Evolutionary conservation across 148 eudicot species (phyloP).

Genomic region (Cornus florida): DNA sequence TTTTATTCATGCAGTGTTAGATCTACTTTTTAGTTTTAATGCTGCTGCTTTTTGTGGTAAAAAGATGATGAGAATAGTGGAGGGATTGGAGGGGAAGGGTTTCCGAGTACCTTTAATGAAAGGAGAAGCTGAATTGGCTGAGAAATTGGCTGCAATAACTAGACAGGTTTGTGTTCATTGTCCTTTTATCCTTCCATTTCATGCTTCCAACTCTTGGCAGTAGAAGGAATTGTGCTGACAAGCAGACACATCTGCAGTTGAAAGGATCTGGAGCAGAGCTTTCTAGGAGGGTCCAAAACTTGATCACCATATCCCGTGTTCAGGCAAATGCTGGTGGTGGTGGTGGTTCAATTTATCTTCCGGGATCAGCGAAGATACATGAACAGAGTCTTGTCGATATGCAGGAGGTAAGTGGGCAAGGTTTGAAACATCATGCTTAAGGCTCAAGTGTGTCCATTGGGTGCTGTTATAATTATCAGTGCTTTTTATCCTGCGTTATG

Average conservation of each 20-base stretch:
- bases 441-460: background rate
- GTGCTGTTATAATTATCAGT: background rate
- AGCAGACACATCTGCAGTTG: constrained; percentile 48
- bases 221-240: constrained; percentile 28
- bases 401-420: constrained; percentile 78
- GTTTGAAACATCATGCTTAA: background rate
- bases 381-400: constrained; percentile 83
- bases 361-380: constrained; percentile 87
- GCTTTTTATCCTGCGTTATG: background rate
- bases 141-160: constrained; percentile 73
- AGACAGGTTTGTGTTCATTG: constrained; percentile 59
- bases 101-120: constrained; percentile 81
- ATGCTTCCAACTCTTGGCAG: background rate
- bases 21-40: background rate
- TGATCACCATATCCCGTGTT: constrained; percentile 76
- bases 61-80: constrained; percentile 90
- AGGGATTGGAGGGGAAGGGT: constrained; percentile 93
- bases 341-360: constrained; percentile 65
- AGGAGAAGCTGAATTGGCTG: constrained; percentile 92
- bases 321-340: constrained; percentile 66
- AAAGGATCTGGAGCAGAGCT: constrained; percentile 98
- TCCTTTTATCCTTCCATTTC: background rate
- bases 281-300: constrained; percentile 95
- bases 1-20: background rate
- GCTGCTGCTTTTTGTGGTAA: constrained; percentile 5